phyloP scores from a whole-genome alignment of 2,329 filamentous ascomycete species.

The Didymella keratinophila region DNA sequence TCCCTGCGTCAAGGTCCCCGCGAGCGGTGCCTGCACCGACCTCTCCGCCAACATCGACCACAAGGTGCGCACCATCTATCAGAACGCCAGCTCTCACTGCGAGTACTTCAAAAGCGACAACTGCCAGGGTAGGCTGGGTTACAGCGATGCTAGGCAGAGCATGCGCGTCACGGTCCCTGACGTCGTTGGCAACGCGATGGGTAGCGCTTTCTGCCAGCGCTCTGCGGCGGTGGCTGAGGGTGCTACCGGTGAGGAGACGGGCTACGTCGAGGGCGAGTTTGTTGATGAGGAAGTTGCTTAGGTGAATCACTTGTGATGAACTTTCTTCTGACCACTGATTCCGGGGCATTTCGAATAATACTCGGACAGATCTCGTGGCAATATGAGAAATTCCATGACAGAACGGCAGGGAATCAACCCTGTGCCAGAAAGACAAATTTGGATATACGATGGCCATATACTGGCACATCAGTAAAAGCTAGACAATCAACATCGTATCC shows the following conservation, averaged over 20 bases:
- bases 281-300: background rate
- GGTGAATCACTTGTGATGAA: background rate
- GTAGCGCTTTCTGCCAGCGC: background rate
- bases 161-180: background rate
- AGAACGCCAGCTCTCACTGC: constrained; percentile 1
- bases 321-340: too few relatives aligned
- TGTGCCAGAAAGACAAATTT: too few relatives aligned
- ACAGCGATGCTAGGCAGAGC: background rate
- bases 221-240: background rate
- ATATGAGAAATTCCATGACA: background rate
- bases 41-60: background rate
- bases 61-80: constrained; percentile 1
- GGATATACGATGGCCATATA: background rate
- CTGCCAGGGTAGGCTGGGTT: background rate
- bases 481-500: background rate
- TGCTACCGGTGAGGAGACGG: background rate
- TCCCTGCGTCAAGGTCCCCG: background rate
- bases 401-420: background rate
- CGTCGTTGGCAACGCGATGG: background rate
- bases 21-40: background rate
- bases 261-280: background rate
- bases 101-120: background rate
- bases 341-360: too few relatives aligned
- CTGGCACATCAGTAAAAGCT: background rate
- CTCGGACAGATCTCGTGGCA: background rate